Evolutionary conservation across 2,329 filamentous ascomycete species (phyloP), one percentile per base, ranked within the genome.

Genomic region (Onygena corvina): DNA sequence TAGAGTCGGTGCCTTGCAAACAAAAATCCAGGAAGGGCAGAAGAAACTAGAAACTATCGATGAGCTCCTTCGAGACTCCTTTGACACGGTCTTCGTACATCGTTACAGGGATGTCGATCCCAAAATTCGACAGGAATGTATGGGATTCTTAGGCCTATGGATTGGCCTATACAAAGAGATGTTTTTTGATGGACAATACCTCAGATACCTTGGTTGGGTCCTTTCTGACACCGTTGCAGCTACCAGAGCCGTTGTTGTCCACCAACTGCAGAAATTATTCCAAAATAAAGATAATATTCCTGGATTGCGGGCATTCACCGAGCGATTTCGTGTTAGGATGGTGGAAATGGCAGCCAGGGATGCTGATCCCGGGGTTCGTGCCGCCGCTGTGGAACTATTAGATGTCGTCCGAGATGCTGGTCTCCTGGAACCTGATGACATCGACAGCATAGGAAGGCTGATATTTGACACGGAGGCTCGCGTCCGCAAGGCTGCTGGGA

Each of bases 131-230:
- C 80, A 83, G 0, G 90, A 95, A 60, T 95, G 90, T 61, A 82
- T 94, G 20, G 80, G 84, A 54, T 86, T 87, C 11, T 74, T 98
- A 6, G 88, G 89, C 23, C 77, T 81, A 34, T 98, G 92, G 92
- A 93, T 96, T 57, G 77, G 81, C 62, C 78, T 78, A 8, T 79
- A 94, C 47, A 86, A 89, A 1, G 86, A 87, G 42, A 77, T 86
- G 40, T 98, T 94, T 67, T 86, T 95, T 64, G 86, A 95, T 56
- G 87, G 87, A 1, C 77, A 83, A 57, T 94, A 94, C 67, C 72
- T 98, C 46, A 82, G 92, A 53, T 98, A 98, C 60, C 74, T 98
- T 4, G 92, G 92, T 47, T 98, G 92, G 92, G 82, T 94, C 61
- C 74, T 98, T 25, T 94, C 89, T 3, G 92, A 98, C 62, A 76